Evolutionary conservation across 179 eudicot genomes (phyloP), one percentile per base, ranked within the genome.

Genomic region (Camellia oleifera): DNA sequence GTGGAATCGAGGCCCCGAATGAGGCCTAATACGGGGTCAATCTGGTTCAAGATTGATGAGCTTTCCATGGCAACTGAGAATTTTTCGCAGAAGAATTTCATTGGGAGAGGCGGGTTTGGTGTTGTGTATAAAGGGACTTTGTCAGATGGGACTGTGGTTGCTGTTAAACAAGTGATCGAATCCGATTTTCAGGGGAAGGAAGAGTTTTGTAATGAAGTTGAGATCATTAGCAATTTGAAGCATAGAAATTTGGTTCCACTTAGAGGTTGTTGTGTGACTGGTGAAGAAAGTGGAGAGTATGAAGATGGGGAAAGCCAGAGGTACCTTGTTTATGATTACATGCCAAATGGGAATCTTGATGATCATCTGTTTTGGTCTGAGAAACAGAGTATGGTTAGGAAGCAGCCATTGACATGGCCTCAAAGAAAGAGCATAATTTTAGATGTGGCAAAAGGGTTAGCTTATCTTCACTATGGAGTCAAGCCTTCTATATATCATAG

Each of bases 71-170:
- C 93, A 17, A 93, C 97, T 5, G 77, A 84, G 69, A 84, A 82
- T 53, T 93, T 93, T 77, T 90, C 92, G 12, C 83, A 82, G 12
- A 87, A 89, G 82, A 93, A 91, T 81, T 91, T 88, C 23, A 87
- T 93, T 2, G 97, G 95, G 61, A 84, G 90, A 66, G 97, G 97
- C 17, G 97, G 97, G 52, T 93, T 83, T 75, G 97, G 95, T 53
- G 72, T 91, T 69, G 97, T 93, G 67, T 90, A 90, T 80, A 90
- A 89, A 64, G 95, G 97, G 32, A 68, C 69, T 44, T 76, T 91
- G 60, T 44, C 75, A 0, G 95, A 93, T 79, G 90, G 95, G 77
- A 85, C 90, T 12, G 74, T 77, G 4, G 93, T 90, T 70, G 97
- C 95, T 0, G 89, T 92, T 13, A 92, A 93, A 77, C 88, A 80